A percentile compares a stretch with the other conserved stretches of the same genome.
These are phyloP conservation scores for Pythium aristosporum DNA, from an alignment of 352 stramenopile species.

Conservation along the genomic window DNA sequence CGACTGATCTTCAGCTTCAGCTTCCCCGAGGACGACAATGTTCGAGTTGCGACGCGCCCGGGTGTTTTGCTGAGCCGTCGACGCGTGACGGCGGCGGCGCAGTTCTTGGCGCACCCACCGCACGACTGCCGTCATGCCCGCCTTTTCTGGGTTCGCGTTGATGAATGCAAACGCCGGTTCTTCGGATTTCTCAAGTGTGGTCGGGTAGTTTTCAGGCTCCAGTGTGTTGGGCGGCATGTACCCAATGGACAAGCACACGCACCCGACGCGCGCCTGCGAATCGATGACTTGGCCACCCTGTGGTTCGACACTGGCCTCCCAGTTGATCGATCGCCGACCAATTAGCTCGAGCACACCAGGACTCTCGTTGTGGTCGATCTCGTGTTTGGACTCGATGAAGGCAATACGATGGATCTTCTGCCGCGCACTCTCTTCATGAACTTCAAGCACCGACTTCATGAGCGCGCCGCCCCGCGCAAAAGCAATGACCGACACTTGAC, in stretches of 20 bases:
- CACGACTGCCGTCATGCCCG: constrained; percentile 86
- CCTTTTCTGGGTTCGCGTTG: constrained; percentile 64
- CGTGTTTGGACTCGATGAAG: constrained; percentile 88
- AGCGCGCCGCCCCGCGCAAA: constrained; percentile 79
- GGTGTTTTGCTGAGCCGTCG: constrained; percentile 7
- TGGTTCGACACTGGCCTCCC: constrained; percentile 82
- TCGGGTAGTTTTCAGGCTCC: constrained; percentile 64
- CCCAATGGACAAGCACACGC: constrained; percentile 82
- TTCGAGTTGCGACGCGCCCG: constrained; percentile 71
- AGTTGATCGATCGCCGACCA: constrained; percentile 85
- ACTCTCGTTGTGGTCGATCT: constrained; percentile 80
- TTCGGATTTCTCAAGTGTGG: constrained; percentile 77
- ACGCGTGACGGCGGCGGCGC: constrained; percentile 37
- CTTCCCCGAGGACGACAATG: constrained; percentile 86
- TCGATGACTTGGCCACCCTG: constrained; percentile 86
- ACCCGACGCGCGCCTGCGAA: constrained; percentile 82
- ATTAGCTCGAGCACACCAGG: constrained; percentile 78
- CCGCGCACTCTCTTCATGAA: constrained; percentile 65
- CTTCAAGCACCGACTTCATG: constrained; percentile 83
- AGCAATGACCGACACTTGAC: constrained; percentile 83
- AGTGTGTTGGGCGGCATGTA: constrained; percentile 63
- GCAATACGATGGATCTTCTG: constrained; percentile 82
- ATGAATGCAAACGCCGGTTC: constrained; percentile 84
- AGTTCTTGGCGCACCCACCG: constrained; percentile 73
- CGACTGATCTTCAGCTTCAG: constrained; percentile 61